Base-by-base conservation (phyloP, 345 rosid species). In the Pistacia vera region DNA sequence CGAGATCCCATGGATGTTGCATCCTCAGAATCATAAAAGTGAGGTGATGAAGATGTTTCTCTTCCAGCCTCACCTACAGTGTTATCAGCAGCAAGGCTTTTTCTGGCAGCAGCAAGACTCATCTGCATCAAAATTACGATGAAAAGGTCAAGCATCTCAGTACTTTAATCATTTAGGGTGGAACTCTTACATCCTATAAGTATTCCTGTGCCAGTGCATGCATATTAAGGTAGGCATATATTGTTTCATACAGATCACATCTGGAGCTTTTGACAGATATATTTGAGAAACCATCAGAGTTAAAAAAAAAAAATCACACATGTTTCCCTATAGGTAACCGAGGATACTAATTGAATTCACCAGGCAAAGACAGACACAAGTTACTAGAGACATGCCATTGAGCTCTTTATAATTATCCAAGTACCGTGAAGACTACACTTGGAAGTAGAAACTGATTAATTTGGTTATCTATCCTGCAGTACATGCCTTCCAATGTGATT, bases 91-190 rank as follows among this genome's bases (percentile, higher is more conserved):
- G 84, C 86, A 78, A 92, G 90, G 82, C 90, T 86, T 84, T 83
- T 93, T 73, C 88, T 83, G 73, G 97, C 97, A 14, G 93, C 90
- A 10, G 89, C 91, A 79, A 93, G 91, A 86, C 92, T 93, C 81
- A 70, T 83, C 99, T 96, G 86, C 72, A 80, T 63, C 46, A 38
- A 62, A 80, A 61, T 59, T 38, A 65, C 48, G 70, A 56, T 70
- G 16, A 11, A 54, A 59, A 13, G 46, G 7, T 68, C 28, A n/a
- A 51, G 63, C 18, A 63, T 28, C 25, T 54, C 59, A 33, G 44
- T 25, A 22, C 35, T 66, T 44, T 36, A 64, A 49, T 51, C 16
- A 67, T 79, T 35, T 65, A 66, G 5, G 8, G 38, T 13, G 56
- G 69, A 75, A 59, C 16, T 65, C 41, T 63, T 68, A 66, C 49